phyloP scores from a whole-genome alignment of 1,284 basidiomycete species.

The Bondarzewia mesenterica region DNA sequence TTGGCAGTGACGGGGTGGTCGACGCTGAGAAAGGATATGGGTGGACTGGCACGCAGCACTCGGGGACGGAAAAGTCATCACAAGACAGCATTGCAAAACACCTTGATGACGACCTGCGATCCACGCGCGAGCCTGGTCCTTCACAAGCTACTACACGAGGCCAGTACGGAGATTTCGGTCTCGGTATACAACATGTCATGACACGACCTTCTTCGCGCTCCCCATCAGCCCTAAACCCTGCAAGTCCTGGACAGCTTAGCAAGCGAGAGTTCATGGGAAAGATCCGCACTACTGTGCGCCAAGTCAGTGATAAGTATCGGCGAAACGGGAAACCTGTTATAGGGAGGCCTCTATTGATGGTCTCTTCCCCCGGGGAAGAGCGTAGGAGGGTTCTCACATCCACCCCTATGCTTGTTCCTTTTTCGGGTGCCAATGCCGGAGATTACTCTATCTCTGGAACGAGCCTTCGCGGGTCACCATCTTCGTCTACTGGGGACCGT shows the following conservation, averaged over 20 bases:
- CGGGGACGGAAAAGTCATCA: not conserved
- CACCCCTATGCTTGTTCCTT: constrained; percentile 6
- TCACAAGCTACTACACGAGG: not conserved
- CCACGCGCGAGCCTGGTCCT: not conserved
- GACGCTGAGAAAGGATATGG: constrained; percentile 17
- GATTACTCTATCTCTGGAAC: constrained; percentile 11
- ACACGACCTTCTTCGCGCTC: constrained; percentile 25
- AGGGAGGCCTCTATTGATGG: constrained; percentile 35
- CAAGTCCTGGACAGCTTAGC: constrained; percentile 49
- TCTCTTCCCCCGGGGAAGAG: constrained; percentile 5
- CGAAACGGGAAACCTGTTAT: constrained; percentile 34
- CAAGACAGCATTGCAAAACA: not conserved
- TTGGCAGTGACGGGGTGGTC: constrained; percentile 26
- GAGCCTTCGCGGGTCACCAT: constrained; percentile 40
- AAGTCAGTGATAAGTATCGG: constrained; percentile 54
- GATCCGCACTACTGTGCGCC: constrained; percentile 52
- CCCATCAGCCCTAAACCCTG: constrained; percentile 15
- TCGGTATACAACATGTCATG: constrained; percentile 39
- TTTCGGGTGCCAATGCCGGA: constrained; percentile 3
- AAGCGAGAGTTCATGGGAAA: constrained; percentile 59
- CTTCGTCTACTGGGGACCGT: constrained; percentile 49
- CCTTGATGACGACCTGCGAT: not conserved
- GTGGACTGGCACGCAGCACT: constrained; percentile 9
- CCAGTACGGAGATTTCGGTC: constrained; percentile 32
- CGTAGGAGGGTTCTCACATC: not conserved